These are phyloP conservation scores for Debaryomyces nepalensis DNA, from an alignment of 1,139 yeast species.

Conservation along the genomic window DNA sequence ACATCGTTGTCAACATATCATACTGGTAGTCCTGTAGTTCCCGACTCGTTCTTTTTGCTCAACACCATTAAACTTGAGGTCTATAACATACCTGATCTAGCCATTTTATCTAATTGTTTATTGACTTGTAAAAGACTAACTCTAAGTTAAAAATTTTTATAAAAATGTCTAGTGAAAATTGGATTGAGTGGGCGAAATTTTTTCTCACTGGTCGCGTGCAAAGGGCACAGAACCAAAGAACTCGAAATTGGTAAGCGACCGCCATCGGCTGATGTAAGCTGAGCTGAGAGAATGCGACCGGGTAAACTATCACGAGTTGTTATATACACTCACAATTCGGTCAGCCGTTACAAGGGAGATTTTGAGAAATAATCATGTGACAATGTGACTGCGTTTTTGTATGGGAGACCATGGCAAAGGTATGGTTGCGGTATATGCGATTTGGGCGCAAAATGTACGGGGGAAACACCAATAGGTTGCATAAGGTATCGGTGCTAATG, in stretches of 20 bases:
- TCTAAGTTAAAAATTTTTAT: constrained; percentile 14
- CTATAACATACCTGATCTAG: constrained; percentile 62
- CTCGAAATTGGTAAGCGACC: too few relatives aligned
- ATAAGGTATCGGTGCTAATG: too few relatives aligned
- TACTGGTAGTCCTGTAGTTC: neutral
- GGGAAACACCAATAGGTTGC: too few relatives aligned
- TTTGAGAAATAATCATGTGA: constrained; percentile 3
- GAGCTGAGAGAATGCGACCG: neutral
- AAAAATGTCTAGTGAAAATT: constrained; percentile 7
- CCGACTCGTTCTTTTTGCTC: constrained; percentile 1
- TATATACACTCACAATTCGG: constrained; percentile 2
- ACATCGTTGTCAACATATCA: neutral
- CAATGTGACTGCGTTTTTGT: constrained; percentile 12
- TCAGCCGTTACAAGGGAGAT: neutral
- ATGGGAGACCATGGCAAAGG: neutral
- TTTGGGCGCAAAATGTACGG: neutral
- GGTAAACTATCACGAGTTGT: neutral
- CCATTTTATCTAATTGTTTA: constrained; percentile 44
- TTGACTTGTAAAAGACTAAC: constrained; percentile 15
- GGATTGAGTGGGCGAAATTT: constrained; percentile 9
- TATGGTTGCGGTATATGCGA: neutral
- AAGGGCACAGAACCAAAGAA: constrained; percentile 11
- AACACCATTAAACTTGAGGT: constrained; percentile 1
- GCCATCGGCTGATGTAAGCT: too few relatives aligned
- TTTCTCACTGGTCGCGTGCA: constrained; percentile 5